Conservation (phyloP, 345 rosid species). For the Barbarea vulgaris region DNA sequence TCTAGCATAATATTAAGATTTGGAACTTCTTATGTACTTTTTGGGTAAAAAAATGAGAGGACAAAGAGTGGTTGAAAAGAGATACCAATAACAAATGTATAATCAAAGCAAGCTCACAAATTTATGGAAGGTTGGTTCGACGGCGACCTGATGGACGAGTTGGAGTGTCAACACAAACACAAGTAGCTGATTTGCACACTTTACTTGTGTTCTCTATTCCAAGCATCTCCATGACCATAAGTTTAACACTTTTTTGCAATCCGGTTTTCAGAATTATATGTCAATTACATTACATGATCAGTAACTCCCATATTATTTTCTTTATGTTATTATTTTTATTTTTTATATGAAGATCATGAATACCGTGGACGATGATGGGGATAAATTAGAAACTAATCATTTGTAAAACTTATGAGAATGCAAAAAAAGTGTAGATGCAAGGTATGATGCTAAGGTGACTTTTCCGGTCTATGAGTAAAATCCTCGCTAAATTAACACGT, state of each 20-base stretch:
- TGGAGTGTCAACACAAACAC: slow-evolving; percentile 32
- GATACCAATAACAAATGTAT: slow-evolving; percentile 21
- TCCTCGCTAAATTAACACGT: too few relatives aligned
- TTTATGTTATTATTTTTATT: too few relatives aligned
- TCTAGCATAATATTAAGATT: not conserved
- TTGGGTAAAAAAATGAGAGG: not conserved
- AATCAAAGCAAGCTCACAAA: slow-evolving; percentile 24
- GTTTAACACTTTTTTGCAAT: too few relatives aligned
- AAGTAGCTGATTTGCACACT: slow-evolving; percentile 6
- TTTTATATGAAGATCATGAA: too few relatives aligned
- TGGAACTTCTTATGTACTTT: not conserved
- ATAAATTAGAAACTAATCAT: not conserved
- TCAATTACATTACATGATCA: too few relatives aligned
- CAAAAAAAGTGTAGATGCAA: too few relatives aligned
- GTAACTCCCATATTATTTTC: too few relatives aligned
- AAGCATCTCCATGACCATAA: not conserved
- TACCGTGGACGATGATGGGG: not conserved
- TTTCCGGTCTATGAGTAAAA: too few relatives aligned
- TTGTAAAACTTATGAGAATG: not conserved
- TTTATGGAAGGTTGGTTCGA: slow-evolving; percentile 29
- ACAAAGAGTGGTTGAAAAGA: slow-evolving; percentile 17
- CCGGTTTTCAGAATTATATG: too few relatives aligned
- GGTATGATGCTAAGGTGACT: too few relatives aligned
- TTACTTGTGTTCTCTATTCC: not conserved
- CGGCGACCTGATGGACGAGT: slow-evolving; percentile 11